phyloP scores from a whole-genome alignment of 345 rosid genomes.

The Gossypium sturtianum region DNA sequence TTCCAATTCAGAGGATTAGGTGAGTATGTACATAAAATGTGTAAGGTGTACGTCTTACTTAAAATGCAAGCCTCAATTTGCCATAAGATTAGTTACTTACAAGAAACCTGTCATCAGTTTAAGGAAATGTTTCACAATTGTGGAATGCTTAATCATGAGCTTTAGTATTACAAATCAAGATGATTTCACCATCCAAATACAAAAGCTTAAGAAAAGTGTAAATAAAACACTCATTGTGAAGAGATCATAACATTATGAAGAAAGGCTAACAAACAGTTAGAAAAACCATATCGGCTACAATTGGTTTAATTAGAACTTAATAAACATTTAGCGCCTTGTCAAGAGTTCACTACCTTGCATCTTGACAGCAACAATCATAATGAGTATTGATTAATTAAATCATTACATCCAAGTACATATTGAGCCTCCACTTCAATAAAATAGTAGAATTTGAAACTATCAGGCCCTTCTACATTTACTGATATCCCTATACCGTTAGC shows the following conservation, averaged over 20 bases:
- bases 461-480: constrained; percentile 4
- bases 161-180: constrained; percentile 15
- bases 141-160: constrained; percentile 12
- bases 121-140: constrained; percentile 5
- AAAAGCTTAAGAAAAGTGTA: constrained; percentile 8
- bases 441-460: constrained; percentile 16
- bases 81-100: constrained; percentile 7
- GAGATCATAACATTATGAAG: neutral
- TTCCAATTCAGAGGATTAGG: constrained; percentile 5
- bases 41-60: constrained; percentile 10
- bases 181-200: constrained; percentile 12
- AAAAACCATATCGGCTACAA: constrained; percentile 9
- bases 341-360: constrained; percentile 11
- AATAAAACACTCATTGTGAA: neutral
- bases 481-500: constrained; percentile 9
- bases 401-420: constrained; percentile 6
- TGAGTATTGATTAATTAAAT: constrained; percentile 10
- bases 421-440: constrained; percentile 14
- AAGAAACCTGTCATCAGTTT: constrained; percentile 5
- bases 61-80: constrained; percentile 4
- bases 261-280: constrained; percentile 10
- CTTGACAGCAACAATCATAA: constrained; percentile 12
- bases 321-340: neutral
- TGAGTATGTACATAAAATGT: neutral
- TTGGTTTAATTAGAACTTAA: neutral